Evolutionary conservation across 78 protist species (phyloP).

Genomic region (Planoprotostelium fungivorum): DNA sequence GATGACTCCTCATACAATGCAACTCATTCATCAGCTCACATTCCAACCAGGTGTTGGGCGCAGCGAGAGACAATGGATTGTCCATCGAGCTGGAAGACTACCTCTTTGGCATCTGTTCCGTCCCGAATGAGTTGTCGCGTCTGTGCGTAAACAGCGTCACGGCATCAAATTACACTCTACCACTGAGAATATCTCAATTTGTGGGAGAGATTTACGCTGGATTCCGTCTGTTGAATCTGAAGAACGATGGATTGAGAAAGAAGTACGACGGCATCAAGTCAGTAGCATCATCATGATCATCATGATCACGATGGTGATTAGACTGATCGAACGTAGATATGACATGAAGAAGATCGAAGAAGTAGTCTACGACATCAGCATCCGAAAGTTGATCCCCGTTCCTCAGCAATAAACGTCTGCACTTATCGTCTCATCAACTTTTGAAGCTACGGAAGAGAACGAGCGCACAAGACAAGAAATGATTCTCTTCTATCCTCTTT

Average conservation of each 20-base stretch:
- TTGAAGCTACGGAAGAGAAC: too few species aligned
- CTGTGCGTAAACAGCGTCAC: constrained; percentile 65
- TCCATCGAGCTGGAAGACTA: constrained; percentile 57
- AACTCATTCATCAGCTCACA: background rate
- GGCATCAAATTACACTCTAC: constrained; percentile 41
- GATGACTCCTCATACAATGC: background rate
- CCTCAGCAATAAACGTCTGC: too few species aligned
- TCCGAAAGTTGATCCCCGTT: constrained; percentile 46
- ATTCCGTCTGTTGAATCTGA: constrained; percentile 61
- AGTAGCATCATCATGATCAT: background rate
- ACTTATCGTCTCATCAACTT: too few species aligned
- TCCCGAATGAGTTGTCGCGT: constrained; percentile 58
- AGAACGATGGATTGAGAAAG: constrained; percentile 72
- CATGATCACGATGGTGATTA: too few species aligned
- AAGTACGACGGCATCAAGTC: constrained; percentile 33
- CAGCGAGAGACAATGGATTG: constrained; percentile 7
- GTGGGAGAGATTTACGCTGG: constrained; percentile 53
- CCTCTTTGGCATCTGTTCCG: constrained; percentile 45
- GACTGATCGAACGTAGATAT: constrained; percentile 46
- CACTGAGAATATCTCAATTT: constrained; percentile 19
- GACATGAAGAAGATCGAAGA: constrained; percentile 74
- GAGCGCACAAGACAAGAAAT: too few species aligned
- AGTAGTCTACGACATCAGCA: constrained; percentile 70
- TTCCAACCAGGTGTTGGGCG: background rate
- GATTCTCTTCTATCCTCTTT: too few species aligned